A percentile compares a stretch with the other conserved stretches of the same genome.
These are phyloP conservation scores for Gastrolobium bilobum DNA, from an alignment of 306 rosid genomes.

Conservation along the genomic window DNA sequence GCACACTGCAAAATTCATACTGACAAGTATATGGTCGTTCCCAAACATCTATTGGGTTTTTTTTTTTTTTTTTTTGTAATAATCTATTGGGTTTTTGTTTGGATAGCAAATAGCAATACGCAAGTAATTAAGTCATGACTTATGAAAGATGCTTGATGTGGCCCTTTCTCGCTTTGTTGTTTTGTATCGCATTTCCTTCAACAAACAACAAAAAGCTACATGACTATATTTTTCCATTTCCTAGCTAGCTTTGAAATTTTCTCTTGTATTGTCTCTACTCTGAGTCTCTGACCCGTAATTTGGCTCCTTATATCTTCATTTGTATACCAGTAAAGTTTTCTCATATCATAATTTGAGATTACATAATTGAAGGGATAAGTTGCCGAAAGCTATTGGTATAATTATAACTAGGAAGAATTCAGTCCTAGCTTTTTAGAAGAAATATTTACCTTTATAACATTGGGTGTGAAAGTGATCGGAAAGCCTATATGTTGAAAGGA, in stretches of 20 bases:
- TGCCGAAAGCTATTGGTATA: slow-evolving; percentile 46
- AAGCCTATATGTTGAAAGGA: slow-evolving; percentile 19
- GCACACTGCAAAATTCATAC: background rate
- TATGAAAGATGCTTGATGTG: background rate
- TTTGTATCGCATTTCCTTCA: slow-evolving; percentile 17
- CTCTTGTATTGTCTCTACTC: slow-evolving; percentile 21
- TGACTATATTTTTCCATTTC: slow-evolving; percentile 20
- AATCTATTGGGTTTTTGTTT: background rate
- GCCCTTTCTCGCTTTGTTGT: slow-evolving; percentile 6
- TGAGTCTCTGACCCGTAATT: slow-evolving; percentile 9
- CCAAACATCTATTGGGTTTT: background rate
- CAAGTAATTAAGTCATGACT: background rate
- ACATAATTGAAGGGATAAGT: slow-evolving; percentile 39
- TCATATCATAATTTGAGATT: background rate
- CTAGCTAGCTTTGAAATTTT: slow-evolving; percentile 18
- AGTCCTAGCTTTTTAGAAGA: slow-evolving; percentile 27
- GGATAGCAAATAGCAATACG: background rate
- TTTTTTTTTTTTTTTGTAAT: too few relatives aligned
- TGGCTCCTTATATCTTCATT: background rate
- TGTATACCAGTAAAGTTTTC: background rate
- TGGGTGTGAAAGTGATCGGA: slow-evolving; percentile 38
- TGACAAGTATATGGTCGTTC: background rate
- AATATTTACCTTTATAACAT: slow-evolving; percentile 29
- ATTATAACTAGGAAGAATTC: slow-evolving; percentile 44
- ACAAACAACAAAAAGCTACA: slow-evolving; percentile 30